Conservation (phyloP, 176 grass and related monocot genomes). For the Carex littledalei region DNA sequence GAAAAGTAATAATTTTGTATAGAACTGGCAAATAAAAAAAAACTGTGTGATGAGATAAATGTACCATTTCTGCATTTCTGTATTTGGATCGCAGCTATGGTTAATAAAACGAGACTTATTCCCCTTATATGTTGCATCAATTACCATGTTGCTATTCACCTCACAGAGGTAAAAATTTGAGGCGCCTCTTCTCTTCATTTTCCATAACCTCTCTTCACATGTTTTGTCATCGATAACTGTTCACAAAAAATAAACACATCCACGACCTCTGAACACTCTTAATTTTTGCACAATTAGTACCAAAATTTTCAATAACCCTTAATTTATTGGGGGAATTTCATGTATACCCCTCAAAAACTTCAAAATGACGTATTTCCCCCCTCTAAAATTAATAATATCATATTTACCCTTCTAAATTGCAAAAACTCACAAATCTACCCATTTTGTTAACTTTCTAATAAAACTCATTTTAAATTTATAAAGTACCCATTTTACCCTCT, state of each 20-base stretch:
- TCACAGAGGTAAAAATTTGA: conserved; percentile 96
- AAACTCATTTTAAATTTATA: too few species aligned
- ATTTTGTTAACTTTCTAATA: too few species aligned
- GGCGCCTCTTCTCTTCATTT: conserved; percentile 69
- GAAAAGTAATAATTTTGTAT: background rate
- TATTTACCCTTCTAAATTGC: too few species aligned
- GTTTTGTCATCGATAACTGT: conserved; percentile 88
- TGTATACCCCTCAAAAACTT: too few species aligned
- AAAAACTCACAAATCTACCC: too few species aligned
- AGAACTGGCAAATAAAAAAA: conserved; percentile 20
- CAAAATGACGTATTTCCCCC: too few species aligned
- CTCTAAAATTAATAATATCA: too few species aligned
- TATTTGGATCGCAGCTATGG: conserved; percentile 97
- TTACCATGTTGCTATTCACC: conserved; percentile 90
- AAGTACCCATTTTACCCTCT: too few species aligned
- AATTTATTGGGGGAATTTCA: background rate
- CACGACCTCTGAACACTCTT: background rate
- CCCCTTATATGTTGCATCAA: conserved; percentile 92
- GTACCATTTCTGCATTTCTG: conserved; percentile 98
- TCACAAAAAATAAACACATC: background rate
- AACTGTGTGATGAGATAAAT: conserved; percentile 22
- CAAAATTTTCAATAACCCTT: background rate
- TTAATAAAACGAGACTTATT: conserved; percentile 97
- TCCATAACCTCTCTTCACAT: conserved; percentile 95
- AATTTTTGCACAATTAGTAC: background rate